Evolutionary conservation across 768 basidiomycete species (phyloP).

Genomic region (Mycena belliarum): DNA sequence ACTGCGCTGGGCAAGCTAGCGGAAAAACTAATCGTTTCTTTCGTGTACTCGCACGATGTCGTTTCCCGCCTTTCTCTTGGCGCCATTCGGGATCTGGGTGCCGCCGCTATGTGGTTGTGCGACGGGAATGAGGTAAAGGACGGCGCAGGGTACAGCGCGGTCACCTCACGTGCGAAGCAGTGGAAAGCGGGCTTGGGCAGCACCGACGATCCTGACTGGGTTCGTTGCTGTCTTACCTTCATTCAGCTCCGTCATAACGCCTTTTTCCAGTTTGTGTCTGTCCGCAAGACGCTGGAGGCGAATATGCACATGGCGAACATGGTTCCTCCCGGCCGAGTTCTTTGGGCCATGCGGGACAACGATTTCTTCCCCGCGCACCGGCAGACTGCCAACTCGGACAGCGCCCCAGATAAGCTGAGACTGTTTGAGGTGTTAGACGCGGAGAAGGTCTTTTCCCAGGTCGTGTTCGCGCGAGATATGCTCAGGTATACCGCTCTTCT

Average conservation of each 20-base stretch:
- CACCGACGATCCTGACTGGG: conserved; percentile 59
- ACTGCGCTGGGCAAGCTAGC: conserved; percentile 59
- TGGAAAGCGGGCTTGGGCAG: conserved; percentile 61
- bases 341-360: conserved; percentile 77
- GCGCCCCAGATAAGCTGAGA: conserved; percentile 54
- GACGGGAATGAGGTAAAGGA: conserved; percentile 54
- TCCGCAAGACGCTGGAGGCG: conserved; percentile 82
- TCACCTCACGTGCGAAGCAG: conserved; percentile 50
- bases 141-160: conserved; percentile 53
- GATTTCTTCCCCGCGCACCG: conserved; percentile 66
- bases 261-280: conserved; percentile 63
- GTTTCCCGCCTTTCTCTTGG: conserved; percentile 79
- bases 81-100: conserved; percentile 71
- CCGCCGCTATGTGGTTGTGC: conserved; percentile 79
- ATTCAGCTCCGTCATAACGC: neutral
- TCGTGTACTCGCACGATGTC: conserved; percentile 82
- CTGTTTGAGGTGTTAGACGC: conserved; percentile 79
- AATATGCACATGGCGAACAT: conserved; percentile 76
- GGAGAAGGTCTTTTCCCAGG: conserved; percentile 76
- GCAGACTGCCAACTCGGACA: conserved; percentile 25
- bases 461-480: conserved; percentile 84
- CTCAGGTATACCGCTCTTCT: conserved; percentile 60
- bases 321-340: conserved; percentile 75
- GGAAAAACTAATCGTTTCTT: conserved; percentile 67
- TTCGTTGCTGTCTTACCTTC: conserved; percentile 20